Base-by-base conservation (phyloP, 306 rosid species). In the Astragalus membranaceus region DNA sequence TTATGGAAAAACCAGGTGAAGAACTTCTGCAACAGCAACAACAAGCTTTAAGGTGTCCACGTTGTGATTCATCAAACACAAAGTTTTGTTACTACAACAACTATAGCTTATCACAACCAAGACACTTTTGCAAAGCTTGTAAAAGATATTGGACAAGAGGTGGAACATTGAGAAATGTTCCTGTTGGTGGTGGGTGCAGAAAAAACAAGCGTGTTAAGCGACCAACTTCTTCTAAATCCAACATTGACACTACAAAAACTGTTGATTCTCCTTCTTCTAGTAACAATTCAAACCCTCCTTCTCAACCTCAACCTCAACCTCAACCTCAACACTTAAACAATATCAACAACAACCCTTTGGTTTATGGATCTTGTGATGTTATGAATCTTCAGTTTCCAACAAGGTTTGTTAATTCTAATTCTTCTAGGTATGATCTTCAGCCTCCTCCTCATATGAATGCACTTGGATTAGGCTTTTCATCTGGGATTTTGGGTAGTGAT, bases 121-220 rank as follows among this genome's bases (percentile, higher is more conserved):
- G 98, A 8, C 96, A 94, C 84, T 94, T 94, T 53, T 94, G 98
- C 85, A 94, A 94, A 79, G 96, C 98, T 61, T 94, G 98, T 80
- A 94, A 94, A 80, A 79, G 98, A 32, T 94, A 94, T 74, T 94
- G 98, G 98, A 94, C 98, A 9, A 65, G 94, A 60, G 98, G 98
- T 2, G 98, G 98, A 5, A 94, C 98, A 10, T 85, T 94, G 1
- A 74, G 98, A 15, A 94, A 94, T 52, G 98, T 94, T 55, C 98
- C 98, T 3, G 98, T 94, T 0, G 98, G 98, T 5, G 98, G 98
- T 0, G 98, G 97, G 1, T 94, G 97, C 79, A 69, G 98, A 9
- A 94, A 90, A 77, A 90, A 90, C 88, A 94, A 94, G 80, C 96
- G 98, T 43, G 43, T 85, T 3, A 94, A 85, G 30, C 72, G 89